Percentiles rank a stretch among this genome's conserved stretches.
phyloP scores from a whole-genome alignment of 306 rosid species.

The Senna siamea region DNA sequence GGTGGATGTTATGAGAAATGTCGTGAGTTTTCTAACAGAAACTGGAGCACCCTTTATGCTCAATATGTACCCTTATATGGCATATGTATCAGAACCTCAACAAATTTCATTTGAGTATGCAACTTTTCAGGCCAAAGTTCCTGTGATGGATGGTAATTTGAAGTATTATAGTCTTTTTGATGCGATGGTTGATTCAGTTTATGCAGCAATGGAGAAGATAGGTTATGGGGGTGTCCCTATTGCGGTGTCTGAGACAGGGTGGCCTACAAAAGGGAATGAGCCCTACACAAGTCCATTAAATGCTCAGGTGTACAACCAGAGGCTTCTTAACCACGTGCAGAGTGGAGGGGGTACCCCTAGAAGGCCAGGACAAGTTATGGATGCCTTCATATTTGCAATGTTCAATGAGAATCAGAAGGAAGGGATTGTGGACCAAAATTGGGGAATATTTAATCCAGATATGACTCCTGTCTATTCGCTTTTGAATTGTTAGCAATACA shows the following conservation, averaged over 20 bases:
- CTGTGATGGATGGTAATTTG: slow-evolving; percentile 2
- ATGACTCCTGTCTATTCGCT: slow-evolving; percentile 26
- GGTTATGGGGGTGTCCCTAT: neutral
- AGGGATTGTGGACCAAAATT: slow-evolving; percentile 31
- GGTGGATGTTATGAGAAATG: neutral
- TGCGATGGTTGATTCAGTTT: slow-evolving; percentile 11
- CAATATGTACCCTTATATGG: slow-evolving; percentile 34
- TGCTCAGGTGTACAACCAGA: neutral
- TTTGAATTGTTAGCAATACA: neutral
- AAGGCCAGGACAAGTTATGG: neutral
- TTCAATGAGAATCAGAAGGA: slow-evolving; percentile 13
- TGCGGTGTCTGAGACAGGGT: neutral
- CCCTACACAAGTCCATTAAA: neutral
- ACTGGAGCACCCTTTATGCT: slow-evolving; percentile 33
- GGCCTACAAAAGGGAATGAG: slow-evolving; percentile 17
- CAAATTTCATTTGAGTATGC: slow-evolving; percentile 23
- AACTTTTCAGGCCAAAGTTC: slow-evolving; percentile 7
- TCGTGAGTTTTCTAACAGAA: neutral
- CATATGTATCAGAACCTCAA: neutral
- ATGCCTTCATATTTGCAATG: slow-evolving; percentile 7
- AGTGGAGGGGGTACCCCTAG: slow-evolving; percentile 3
- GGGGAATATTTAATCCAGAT: slow-evolving; percentile 42
- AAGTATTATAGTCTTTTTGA: neutral
- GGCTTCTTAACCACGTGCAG: neutral
- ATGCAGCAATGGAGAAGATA: slow-evolving; percentile 17